phyloP scores from a whole-genome alignment of 2,329 filamentous ascomycete genomes.

The Aspergillus persii region DNA sequence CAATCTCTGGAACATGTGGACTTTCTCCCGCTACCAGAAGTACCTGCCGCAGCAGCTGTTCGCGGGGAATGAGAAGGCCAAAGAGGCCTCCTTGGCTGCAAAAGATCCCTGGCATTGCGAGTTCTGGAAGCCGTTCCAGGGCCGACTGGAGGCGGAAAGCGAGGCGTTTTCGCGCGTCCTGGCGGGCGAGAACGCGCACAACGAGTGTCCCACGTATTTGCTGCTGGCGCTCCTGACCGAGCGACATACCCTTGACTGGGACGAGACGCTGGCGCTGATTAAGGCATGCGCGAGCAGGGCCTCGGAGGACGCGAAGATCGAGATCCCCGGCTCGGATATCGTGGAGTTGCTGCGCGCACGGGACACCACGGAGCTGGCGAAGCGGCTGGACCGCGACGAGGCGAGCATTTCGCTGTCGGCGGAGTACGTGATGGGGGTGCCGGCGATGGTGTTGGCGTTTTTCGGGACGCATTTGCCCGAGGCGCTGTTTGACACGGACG shows the following conservation, averaged over 20 bases:
- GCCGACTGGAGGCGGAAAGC: slow-evolving; percentile 11
- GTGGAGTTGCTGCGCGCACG: slow-evolving; percentile 5
- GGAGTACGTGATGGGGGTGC: slow-evolving; percentile 14
- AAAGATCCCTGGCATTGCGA: slow-evolving; percentile 13
- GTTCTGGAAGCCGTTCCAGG: slow-evolving; percentile 14
- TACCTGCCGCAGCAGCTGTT: slow-evolving; percentile 5
- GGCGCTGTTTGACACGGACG: slow-evolving; percentile 9
- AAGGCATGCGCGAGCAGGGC: not conserved
- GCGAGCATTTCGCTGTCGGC: slow-evolving; percentile 8
- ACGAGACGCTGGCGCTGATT: slow-evolving; percentile 13
- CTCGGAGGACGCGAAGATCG: not conserved
- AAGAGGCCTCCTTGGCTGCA: slow-evolving; percentile 2
- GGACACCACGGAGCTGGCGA: slow-evolving; percentile 6
- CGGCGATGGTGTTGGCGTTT: slow-evolving; percentile 10
- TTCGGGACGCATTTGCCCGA: slow-evolving; percentile 7
- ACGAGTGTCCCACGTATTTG: slow-evolving; percentile 11
- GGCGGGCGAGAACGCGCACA: slow-evolving; percentile 2
- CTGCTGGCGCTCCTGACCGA: slow-evolving; percentile 12
- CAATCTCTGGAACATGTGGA: slow-evolving; percentile 13
- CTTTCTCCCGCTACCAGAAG: slow-evolving; percentile 7
- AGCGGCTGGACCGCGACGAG: slow-evolving; percentile 10
- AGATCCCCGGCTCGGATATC: slow-evolving; percentile 8
- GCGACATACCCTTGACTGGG: slow-evolving; percentile 14
- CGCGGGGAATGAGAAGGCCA: not conserved
- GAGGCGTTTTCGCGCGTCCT: slow-evolving; percentile 8